These are phyloP conservation scores for Aspergillus heteromorphus DNA, from an alignment of 495 filamentous ascomycete species.

Conservation along the genomic window DNA sequence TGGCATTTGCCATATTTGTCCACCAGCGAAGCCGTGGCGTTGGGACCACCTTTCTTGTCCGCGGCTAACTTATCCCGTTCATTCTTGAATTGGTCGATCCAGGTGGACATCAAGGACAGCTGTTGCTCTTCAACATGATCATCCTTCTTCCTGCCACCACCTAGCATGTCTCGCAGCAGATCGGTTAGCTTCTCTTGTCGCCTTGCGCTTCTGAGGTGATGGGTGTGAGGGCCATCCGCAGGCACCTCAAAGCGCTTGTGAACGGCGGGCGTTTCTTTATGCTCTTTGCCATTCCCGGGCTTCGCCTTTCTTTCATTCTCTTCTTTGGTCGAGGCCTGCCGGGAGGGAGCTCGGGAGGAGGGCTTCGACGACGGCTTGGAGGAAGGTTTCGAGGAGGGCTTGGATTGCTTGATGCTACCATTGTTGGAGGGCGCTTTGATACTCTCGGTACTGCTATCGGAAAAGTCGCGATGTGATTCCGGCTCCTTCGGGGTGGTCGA, in stretches of 20 bases:
- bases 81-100: slow-evolving; percentile 88
- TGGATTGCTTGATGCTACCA: slow-evolving; percentile 30
- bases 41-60: slow-evolving; percentile 73
- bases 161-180: slow-evolving; percentile 79
- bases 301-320: slow-evolving; percentile 31
- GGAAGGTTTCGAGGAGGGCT: slow-evolving; percentile 32
- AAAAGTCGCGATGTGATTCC: slow-evolving; percentile 32
- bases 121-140: slow-evolving; percentile 67
- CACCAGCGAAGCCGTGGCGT: slow-evolving; percentile 74
- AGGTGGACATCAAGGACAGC: slow-evolving; percentile 86
- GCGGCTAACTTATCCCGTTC: slow-evolving; percentile 73
- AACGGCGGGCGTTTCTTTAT: slow-evolving; percentile 33
- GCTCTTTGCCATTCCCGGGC: slow-evolving; percentile 30
- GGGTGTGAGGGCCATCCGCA: slow-evolving; percentile 66
- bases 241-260: slow-evolving; percentile 56
- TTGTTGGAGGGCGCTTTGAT: slow-evolving; percentile 24
- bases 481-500: slow-evolving; percentile 26
- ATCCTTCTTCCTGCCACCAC: slow-evolving; percentile 64
- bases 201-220: slow-evolving; percentile 79
- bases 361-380: slow-evolving; percentile 36
- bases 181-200: slow-evolving; percentile 94
- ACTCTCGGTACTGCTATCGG: slow-evolving; percentile 39
- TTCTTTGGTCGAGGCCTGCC: slow-evolving; percentile 40
- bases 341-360: slow-evolving; percentile 34
- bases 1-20: slow-evolving; percentile 99